Base-by-base conservation (phyloP, 2,329 filamentous ascomycete genomes). In the Didymella sp. region DNA sequence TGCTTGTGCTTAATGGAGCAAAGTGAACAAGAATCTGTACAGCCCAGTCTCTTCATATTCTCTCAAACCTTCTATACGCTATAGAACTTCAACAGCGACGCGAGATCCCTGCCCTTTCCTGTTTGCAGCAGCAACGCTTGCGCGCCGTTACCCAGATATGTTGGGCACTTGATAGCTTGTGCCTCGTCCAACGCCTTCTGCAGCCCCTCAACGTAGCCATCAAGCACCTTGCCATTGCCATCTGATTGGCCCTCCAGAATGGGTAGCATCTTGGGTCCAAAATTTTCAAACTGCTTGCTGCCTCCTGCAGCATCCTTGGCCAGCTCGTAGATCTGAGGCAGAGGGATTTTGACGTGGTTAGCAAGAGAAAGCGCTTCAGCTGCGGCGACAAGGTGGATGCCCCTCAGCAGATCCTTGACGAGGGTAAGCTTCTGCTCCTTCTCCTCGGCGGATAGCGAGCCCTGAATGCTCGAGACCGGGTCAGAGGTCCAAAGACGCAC, bases 401-500 rank as follows among this genome's bases (percentile, higher is more conserved):
- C 73, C 1, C 59, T 68, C 2, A 77, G 61, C 7, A 77, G 69
- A 43, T 72, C 59, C 21, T 69, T 55, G 30, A 76, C 68, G 6
- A 79, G 75, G 19, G 76, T 69, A n/a, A 74, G 61, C 28, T 71
- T 73, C 13, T 66, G 56, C 28, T 68, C 41, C 50, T 75, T 72
- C 15, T 73, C 69, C 31, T 64, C 57, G 8, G 61, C 58, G 0
- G 70, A 67, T 15, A 71, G 53, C 0, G 48, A 59, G 50, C 52
- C 61, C 42, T 68, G 57, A 42, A 76, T 71, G 56, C 56, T 67
- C 7, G 68, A 61, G 12, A 82, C 75, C 0, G 80, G 75, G 0
- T 77, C 72, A 0, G 70, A 56, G 0, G 68, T 74, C 73, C 85
- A 86, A 46, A 85, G 77, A 49, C 83, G 82, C 15, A 86, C 82